These are phyloP conservation scores for Acrocalymma vagum DNA, from an alignment of 2,329 filamentous ascomycete species.

Conservation along the genomic window DNA sequence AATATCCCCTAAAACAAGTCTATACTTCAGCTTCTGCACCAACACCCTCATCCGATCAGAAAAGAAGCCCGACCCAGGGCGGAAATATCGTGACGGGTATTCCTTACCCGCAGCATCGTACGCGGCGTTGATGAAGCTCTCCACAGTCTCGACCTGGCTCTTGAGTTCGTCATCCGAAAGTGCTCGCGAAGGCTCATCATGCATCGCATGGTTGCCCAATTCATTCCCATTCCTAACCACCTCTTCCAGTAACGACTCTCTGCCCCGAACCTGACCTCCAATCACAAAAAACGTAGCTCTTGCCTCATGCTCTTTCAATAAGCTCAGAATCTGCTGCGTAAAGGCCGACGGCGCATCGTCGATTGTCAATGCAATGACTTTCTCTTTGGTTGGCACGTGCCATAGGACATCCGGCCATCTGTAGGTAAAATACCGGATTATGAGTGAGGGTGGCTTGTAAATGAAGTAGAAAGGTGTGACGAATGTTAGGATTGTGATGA, in stretches of 20 bases:
- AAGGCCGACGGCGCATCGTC: constrained; percentile 83
- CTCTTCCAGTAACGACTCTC: constrained; percentile 58
- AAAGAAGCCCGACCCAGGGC: constrained; percentile 87
- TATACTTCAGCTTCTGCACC: constrained; percentile 69
- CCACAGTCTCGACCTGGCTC: constrained; percentile 71
- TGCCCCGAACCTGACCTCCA: constrained; percentile 73
- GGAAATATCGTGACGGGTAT: constrained; percentile 73
- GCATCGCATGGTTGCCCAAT: constrained; percentile 89
- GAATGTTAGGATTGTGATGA: constrained; percentile 36
- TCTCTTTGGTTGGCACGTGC: constrained; percentile 67
- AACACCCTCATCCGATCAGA: constrained; percentile 72
- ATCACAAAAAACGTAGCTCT: constrained; percentile 91
- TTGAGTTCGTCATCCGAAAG: constrained; percentile 68
- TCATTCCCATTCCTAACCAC: constrained; percentile 63
- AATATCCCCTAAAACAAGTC: constrained; percentile 80
- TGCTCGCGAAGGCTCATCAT: constrained; percentile 77
- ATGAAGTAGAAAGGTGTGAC: constrained; percentile 66
- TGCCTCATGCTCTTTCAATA: constrained; percentile 71
- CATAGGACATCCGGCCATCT: constrained; percentile 84
- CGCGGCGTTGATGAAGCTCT: constrained; percentile 65
- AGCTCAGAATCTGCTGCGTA: constrained; percentile 73
- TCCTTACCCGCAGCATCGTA: constrained; percentile 55
- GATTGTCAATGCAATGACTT: constrained; percentile 82
- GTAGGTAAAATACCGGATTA: constrained; percentile 75
- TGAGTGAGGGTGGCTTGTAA: constrained; percentile 79